A percentile compares a stretch with the other conserved stretches of the same genome.
Conservation (phyloP, 169 alveolate genomes). For the Cryptosporidium viatorum region DNA sequence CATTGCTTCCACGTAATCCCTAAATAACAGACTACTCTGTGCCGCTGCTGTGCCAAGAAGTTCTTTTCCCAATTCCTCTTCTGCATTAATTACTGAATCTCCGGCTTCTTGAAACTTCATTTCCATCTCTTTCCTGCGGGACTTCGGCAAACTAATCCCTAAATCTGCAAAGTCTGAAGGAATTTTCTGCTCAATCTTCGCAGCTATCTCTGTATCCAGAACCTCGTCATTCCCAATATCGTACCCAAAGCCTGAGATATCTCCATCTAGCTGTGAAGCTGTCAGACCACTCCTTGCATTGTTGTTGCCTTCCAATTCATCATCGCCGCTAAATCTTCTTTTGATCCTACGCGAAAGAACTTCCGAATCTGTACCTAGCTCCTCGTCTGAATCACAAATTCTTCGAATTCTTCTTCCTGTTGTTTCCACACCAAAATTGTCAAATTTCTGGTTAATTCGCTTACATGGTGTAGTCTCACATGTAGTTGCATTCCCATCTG, state of each 20-base stretch:
- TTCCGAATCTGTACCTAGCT: constrained; percentile 31
- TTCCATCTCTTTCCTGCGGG: background rate
- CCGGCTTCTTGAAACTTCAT: constrained; percentile 6
- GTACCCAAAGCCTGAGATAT: background rate
- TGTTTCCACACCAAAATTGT: constrained; percentile 7
- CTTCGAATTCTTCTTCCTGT: constrained; percentile 76
- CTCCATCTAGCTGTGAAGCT: background rate
- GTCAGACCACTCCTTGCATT: background rate
- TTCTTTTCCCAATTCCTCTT: constrained; percentile 70
- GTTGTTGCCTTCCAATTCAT: background rate
- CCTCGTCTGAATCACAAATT: constrained; percentile 68
- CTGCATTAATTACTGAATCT: constrained; percentile 42
- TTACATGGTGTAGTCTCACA: constrained; percentile 71
- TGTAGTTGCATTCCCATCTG: constrained; percentile 60
- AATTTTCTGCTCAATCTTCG: constrained; percentile 2
- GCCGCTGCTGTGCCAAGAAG: constrained; percentile 73
- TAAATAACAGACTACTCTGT: constrained; percentile 63
- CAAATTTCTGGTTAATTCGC: background rate
- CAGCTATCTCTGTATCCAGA: constrained; percentile 5
- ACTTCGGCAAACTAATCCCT: background rate
- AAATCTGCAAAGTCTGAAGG: constrained; percentile 1
- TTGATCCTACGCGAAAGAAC: constrained; percentile 3
- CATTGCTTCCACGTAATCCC: constrained; percentile 61
- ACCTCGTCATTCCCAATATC: constrained; percentile 30
- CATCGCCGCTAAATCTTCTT: background rate